Base-by-base conservation (phyloP, 495 filamentous ascomycete genomes). In the Penicillium canariense region DNA sequence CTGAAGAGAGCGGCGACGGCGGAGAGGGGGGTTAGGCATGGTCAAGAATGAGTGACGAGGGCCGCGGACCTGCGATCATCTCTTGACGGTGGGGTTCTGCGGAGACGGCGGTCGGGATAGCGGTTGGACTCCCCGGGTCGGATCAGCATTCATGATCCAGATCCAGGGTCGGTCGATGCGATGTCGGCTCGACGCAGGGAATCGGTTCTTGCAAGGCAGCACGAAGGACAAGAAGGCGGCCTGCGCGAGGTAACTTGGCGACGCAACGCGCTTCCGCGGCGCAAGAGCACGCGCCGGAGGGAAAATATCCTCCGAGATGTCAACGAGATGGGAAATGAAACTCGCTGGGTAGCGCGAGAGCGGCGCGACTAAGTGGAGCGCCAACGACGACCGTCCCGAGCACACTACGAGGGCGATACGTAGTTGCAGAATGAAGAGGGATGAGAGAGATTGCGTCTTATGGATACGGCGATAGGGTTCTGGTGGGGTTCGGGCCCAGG, bases 21-120 rank as follows among this genome's bases (percentile, higher is more conserved):
- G 67, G 71, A 15, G 70, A 69, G 38, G 68, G 55, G 63, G 55
- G 55, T 75, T 73, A 61, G 72, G 71, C 73, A 77, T 77, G 49
- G 42, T 65, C 58, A 58, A 50, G 49, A 64, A 58, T 49, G 55
- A 60, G 56, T 51, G 62, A 48, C 43, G 56, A 65, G 60, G 48
- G 51, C 54, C 62, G 58, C 67, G 62, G 52, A 54, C 39, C 55
- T 63, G 63, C 65, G 67, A 70, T 64, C 71, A 76, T 73, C 58
- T 71, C 73, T 73, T 62, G 63, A 46, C 36, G 61, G 55, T 50
- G 58, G 58, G 48, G 50, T 58, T 60, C 51, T 59, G 62, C 62
- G 54, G 60, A 63, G 65, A 68, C 25, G 31, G 56, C 52, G 59
- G 57, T 68, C 62, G 62, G 62, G 46, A 68, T 42, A 58, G 64